phyloP scores from a whole-genome alignment of 768 basidiomycete genomes.

The Mycena amicta region DNA sequence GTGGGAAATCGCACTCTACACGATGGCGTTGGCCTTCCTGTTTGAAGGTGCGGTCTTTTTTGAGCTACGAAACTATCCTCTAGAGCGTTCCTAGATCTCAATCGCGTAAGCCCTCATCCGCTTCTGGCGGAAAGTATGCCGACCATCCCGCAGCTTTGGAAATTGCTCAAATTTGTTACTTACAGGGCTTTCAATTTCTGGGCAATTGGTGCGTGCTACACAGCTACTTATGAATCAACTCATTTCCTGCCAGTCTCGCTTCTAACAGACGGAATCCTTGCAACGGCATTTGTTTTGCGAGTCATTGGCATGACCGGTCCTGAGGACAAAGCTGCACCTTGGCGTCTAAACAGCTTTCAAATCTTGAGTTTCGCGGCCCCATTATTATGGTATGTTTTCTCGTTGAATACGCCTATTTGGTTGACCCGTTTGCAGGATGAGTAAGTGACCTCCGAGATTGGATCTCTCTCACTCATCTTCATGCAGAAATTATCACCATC shows the following conservation, averaged over 20 bases:
- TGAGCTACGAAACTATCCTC: background rate
- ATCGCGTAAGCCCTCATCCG: constrained; percentile 47
- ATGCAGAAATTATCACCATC: constrained; percentile 72
- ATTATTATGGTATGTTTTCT: constrained; percentile 71
- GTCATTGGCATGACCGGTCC: constrained; percentile 51
- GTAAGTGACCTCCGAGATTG: constrained; percentile 45
- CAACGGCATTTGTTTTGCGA: constrained; percentile 76
- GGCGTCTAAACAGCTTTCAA: constrained; percentile 79
- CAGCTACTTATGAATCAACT: background rate
- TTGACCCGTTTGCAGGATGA: constrained; percentile 61
- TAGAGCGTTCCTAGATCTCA: constrained; percentile 42
- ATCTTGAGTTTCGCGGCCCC: constrained; percentile 86
- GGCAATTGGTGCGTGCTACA: constrained; percentile 36
- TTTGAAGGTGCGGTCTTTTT: constrained; percentile 65
- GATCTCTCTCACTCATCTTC: background rate
- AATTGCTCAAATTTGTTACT: constrained; percentile 73
- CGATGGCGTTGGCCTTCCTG: constrained; percentile 75
- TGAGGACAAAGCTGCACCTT: constrained; percentile 35
- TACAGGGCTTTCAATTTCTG: constrained; percentile 85
- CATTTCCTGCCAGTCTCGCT: constrained; percentile 53
- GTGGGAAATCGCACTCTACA: constrained; percentile 83
- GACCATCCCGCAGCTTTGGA: constrained; percentile 53
- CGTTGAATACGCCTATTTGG: background rate
- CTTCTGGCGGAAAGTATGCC: background rate
- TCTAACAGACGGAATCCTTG: constrained; percentile 71